Conservation (phyloP, 352 stramenopile species). For the Pythium grandisporangium region DNA sequence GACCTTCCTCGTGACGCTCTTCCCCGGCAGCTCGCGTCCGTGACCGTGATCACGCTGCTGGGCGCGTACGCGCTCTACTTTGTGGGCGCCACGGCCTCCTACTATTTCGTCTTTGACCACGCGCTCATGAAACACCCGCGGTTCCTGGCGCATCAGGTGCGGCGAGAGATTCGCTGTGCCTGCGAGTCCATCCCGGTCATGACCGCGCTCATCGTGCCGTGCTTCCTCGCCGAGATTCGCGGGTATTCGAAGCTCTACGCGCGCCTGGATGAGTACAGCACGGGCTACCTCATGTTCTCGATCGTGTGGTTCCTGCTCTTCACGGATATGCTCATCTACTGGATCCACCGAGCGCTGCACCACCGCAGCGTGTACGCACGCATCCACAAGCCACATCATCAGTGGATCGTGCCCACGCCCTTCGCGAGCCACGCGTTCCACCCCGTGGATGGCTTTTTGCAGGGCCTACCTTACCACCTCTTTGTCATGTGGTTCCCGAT, state of each 20-base stretch:
- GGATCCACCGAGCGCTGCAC: constrained; percentile 68
- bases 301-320: constrained; percentile 55
- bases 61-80: constrained; percentile 57
- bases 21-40: constrained; percentile 32
- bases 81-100: constrained; percentile 27
- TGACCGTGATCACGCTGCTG: constrained; percentile 38
- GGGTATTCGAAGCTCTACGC: constrained; percentile 46
- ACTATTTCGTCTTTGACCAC: constrained; percentile 59
- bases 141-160: constrained; percentile 55
- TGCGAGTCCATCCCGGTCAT: constrained; percentile 55
- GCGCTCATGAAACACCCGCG: constrained; percentile 49
- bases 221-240: constrained; percentile 53
- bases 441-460: constrained; percentile 59
- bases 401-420: constrained; percentile 60
- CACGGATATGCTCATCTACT: constrained; percentile 79
- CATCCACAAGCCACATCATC: constrained; percentile 73
- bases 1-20: constrained; percentile 29
- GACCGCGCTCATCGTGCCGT: constrained; percentile 49
- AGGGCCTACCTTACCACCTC: constrained; percentile 58
- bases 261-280: constrained; percentile 26
- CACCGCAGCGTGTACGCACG: constrained; percentile 47
- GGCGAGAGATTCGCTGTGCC: constrained; percentile 36
- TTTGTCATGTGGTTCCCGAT: constrained; percentile 61
- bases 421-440: constrained; percentile 72
- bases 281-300: constrained; percentile 30